Evolutionary conservation across 805 yeast species (phyloP), one percentile per base, ranked within the genome.

Genomic region (Priceomyces melissophilus): DNA sequence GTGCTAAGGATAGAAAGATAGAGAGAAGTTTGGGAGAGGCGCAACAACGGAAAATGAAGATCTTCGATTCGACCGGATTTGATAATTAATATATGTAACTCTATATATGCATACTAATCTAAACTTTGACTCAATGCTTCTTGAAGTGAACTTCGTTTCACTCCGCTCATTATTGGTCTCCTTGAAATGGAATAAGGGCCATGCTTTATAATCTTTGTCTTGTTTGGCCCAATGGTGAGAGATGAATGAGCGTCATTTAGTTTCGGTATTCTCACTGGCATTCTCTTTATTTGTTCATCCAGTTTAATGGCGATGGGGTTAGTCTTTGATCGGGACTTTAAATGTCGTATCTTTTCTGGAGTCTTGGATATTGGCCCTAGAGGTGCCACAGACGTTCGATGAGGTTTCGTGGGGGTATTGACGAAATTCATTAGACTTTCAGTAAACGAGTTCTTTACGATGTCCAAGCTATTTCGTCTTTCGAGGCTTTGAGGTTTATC

Each of bases 121-220:
- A 35, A 26, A 40, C 53, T 54, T 30, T 40, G 57, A 34, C 49
- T 39, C 25, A 75, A 54, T 2, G 81, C 81, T 30, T 75, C 79
- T 42, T 66, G 53, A 13, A 75, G 52, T 1, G 77, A 73, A n/a
- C 67, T 62, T 47, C 67, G 76, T 43, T 78, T 75, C 23, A 76
- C 66, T 34, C 70, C 60, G 10, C 71, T 58, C 10, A 63, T 47
- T 7, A 65, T 42, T 5, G 70, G 69, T 30, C 52, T 58, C 38
- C 60, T 60, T 43, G 67, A 59, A 3, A 54, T 55, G 1, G 74
- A 65, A 3, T 65, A 61, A 15, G 61, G 61, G 0, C 79, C 79
- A 48, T 76, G 78, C 15, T 63, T 58, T 14, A 73, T 57, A 5
- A 65, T 61, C 40, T 55, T 58, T 3, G 69, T 61, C 29, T 68